These are phyloP conservation scores for Rhizomucor miehei DNA, from an alignment of 371 early-diverging fungal genomes.

Conservation along the genomic window DNA sequence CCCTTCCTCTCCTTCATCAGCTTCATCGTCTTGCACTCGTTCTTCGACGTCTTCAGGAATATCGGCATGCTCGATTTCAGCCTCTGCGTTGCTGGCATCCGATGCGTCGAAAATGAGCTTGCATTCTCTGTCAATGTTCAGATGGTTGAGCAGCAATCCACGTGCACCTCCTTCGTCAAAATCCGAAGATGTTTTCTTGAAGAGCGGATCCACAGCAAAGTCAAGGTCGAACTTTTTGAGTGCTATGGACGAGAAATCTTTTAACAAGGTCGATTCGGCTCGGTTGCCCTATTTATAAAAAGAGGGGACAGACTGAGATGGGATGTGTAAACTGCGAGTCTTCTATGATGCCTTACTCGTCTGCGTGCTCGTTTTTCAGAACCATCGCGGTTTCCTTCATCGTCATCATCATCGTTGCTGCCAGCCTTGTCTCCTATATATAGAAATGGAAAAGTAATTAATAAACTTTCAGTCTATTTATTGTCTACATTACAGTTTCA, in stretches of 20 bases:
- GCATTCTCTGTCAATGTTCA: conserved; percentile 77
- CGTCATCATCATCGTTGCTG: conserved; percentile 49
- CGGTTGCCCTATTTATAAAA: conserved; percentile 30
- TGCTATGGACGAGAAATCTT: conserved; percentile 75
- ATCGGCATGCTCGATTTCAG: neutral
- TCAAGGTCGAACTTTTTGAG: conserved; percentile 91
- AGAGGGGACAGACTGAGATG: too few species aligned
- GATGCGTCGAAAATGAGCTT: conserved; percentile 94
- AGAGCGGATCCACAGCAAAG: conserved; percentile 93
- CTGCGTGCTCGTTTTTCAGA: conserved; percentile 35
- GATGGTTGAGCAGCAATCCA: conserved; percentile 86
- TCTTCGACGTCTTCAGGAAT: conserved; percentile 4
- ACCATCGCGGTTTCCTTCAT: conserved; percentile 42
- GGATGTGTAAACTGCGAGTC: neutral
- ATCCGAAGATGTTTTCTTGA: conserved; percentile 96
- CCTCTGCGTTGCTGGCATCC: conserved; percentile 53
- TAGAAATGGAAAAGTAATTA: neutral
- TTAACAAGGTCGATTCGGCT: conserved; percentile 73
- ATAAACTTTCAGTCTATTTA: neutral
- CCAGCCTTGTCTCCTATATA: conserved; percentile 11
- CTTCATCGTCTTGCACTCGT: conserved; percentile 1
- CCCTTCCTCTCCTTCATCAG: conserved; percentile 6
- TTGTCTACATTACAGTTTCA: neutral
- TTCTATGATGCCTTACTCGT: conserved; percentile 21
- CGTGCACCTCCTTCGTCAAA: conserved; percentile 98